Evolutionary conservation across 768 basidiomycete genomes (phyloP).

Genomic region (Mycena albidolilacea): DNA sequence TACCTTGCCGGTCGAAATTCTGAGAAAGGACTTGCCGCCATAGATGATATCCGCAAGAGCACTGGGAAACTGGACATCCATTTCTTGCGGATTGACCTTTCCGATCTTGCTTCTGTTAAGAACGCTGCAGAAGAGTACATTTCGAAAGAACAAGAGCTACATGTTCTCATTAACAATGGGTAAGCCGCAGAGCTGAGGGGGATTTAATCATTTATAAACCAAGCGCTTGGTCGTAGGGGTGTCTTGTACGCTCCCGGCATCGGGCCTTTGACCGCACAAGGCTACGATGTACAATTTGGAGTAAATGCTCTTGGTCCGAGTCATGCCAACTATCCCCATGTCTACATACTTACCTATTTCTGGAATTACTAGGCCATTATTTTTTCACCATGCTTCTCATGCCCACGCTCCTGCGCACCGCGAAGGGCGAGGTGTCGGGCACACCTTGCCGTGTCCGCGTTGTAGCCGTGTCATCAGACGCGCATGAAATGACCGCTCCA

Average conservation of each 20-base stretch:
- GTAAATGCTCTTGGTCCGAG: slow-evolving; percentile 47
- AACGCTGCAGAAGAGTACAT: slow-evolving; percentile 50
- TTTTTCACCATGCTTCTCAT: slow-evolving; percentile 51
- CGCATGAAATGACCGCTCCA: slow-evolving; percentile 43
- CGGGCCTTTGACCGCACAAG: slow-evolving; percentile 48
- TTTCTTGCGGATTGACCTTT: slow-evolving; percentile 56
- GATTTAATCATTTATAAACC: neutral
- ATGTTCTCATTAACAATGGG: slow-evolving; percentile 54
- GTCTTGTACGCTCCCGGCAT: slow-evolving; percentile 49
- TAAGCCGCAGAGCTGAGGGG: slow-evolving; percentile 27
- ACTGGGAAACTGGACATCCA: slow-evolving; percentile 58
- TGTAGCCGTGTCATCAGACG: slow-evolving; percentile 43
- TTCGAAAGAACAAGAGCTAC: slow-evolving; percentile 47
- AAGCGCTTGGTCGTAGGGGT: slow-evolving; percentile 42
- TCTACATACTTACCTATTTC: slow-evolving; percentile 10
- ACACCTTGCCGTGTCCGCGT: slow-evolving; percentile 48
- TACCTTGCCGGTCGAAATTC: slow-evolving; percentile 57
- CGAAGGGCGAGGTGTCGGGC: slow-evolving; percentile 44
- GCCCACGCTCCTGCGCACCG: slow-evolving; percentile 48
- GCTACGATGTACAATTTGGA: slow-evolving; percentile 55
- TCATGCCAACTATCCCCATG: neutral
- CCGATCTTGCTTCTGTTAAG: slow-evolving; percentile 49
- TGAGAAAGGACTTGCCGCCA: slow-evolving; percentile 53
- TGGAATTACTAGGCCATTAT: slow-evolving; percentile 47
- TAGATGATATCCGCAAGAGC: slow-evolving; percentile 54